phyloP scores from a whole-genome alignment of 306 rosid species.

The Pachyrhizus erosus region DNA sequence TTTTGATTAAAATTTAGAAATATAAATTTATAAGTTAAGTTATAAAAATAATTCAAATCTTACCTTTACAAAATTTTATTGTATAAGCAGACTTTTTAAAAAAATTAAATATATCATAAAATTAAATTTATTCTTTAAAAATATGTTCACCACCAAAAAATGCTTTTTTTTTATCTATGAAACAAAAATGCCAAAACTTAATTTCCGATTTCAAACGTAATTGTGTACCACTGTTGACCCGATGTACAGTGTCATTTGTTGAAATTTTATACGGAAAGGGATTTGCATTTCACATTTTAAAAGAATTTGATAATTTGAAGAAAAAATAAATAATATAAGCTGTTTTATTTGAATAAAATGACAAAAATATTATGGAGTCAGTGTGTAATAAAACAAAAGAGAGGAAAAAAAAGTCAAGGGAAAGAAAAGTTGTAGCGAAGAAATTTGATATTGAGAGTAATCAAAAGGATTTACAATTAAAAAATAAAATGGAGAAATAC shows the following conservation, averaged over 20 bases:
- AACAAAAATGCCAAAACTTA: too few species aligned
- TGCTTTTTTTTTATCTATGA: too few species aligned
- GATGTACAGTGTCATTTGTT: neutral
- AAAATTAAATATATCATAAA: too few species aligned
- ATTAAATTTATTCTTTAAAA: too few species aligned
- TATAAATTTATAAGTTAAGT: too few species aligned
- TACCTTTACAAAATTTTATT: too few species aligned
- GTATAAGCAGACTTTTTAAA: too few species aligned
- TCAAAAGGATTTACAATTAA: neutral
- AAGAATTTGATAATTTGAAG: neutral
- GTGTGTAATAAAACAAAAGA: neutral
- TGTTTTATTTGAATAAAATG: neutral
- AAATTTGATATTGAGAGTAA: neutral
- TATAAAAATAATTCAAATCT: too few species aligned
- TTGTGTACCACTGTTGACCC: neutral
- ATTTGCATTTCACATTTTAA: neutral
- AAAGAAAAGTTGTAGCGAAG: neutral
- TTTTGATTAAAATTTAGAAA: too few species aligned
- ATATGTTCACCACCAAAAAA: too few species aligned
- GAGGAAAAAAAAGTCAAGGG: neutral
- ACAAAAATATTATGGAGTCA: neutral
- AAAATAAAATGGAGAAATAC: neutral
- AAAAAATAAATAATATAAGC: neutral
- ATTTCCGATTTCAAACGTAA: neutral
- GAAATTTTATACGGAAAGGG: neutral